A percentile compares a stretch with the other conserved stretches of the same genome.
Evolutionary conservation across 192 early-diverging fungal genomes (phyloP).

Genomic region (Coemansia asiatica): DNA sequence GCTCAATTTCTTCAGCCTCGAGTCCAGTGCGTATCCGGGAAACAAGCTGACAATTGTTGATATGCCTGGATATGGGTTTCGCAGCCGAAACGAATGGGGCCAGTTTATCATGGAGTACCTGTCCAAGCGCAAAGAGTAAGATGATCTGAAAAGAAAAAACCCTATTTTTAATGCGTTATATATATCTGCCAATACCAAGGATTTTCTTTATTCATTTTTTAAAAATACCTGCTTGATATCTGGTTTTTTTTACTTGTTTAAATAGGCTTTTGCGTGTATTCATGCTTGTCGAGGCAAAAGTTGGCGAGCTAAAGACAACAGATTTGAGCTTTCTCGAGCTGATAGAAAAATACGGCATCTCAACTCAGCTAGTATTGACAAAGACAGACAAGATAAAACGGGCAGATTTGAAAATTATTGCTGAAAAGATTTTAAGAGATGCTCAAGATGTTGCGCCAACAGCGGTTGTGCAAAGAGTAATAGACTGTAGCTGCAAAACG

Average conservation of each 20-base stretch:
- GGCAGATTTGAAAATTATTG: conserved; percentile 20
- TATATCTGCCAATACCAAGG: too few species aligned
- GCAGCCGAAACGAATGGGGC: conserved; percentile 55
- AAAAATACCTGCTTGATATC: too few species aligned
- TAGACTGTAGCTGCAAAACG: conserved; percentile 37
- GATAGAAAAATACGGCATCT: conserved; percentile 23
- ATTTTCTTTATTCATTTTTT: not conserved
- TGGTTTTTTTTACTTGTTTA: not conserved
- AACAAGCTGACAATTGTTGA: conserved; percentile 42
- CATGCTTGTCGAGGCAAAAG: conserved; percentile 54
- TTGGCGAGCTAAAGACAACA: conserved; percentile 52
- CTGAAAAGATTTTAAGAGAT: not conserved
- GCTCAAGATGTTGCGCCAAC: conserved; percentile 31
- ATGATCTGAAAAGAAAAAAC: not conserved
- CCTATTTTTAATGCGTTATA: too few species aligned
- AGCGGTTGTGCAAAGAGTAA: conserved; percentile 16
- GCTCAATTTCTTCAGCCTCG: conserved; percentile 43
- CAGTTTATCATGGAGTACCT: conserved; percentile 50
- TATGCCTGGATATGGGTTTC: conserved; percentile 60
- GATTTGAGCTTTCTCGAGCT: conserved; percentile 48
- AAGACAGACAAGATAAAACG: conserved; percentile 52
- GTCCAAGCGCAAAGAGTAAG: conserved; percentile 36
- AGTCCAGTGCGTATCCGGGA: conserved; percentile 20
- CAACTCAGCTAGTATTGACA: conserved; percentile 45
- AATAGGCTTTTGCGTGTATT: conserved; percentile 49